Percentiles rank a stretch among this genome's conserved stretches.
phyloP scores from a whole-genome alignment of 1,139 yeast species.

The Saccharomyces hybrid region DNA sequence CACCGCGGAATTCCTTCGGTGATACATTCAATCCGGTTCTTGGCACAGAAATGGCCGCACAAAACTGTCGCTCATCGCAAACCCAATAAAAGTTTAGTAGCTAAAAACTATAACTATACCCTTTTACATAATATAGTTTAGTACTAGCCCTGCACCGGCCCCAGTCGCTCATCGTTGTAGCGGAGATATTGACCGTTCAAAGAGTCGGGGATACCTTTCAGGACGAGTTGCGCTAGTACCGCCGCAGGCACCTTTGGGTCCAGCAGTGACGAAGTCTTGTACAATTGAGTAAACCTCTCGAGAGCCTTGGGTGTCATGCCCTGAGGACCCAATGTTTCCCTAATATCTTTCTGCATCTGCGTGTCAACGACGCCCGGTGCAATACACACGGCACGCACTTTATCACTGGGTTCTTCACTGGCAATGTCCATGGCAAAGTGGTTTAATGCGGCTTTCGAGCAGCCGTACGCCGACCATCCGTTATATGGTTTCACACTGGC shows the following conservation, averaged over 20 bases:
- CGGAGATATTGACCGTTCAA: conserved; percentile 61
- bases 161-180: conserved; percentile 39
- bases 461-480: conserved; percentile 89
- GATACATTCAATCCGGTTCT: background rate
- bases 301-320: conserved; percentile 53
- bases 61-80: background rate
- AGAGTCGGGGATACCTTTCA: conserved; percentile 45
- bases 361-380: conserved; percentile 96
- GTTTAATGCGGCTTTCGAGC: conserved; percentile 84
- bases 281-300: conserved; percentile 53
- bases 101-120: background rate
- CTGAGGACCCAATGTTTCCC: conserved; percentile 44
- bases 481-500: conserved; percentile 40
- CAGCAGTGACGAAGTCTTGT: conserved; percentile 47
- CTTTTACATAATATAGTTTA: background rate
- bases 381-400: conserved; percentile 52
- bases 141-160: background rate
- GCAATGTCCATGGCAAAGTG: conserved; percentile 64
- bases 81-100: background rate
- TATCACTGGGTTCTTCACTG: conserved; percentile 43
- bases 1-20: conserved; percentile 7
- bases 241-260: conserved; percentile 65
- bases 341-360: conserved; percentile 69
- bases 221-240: conserved; percentile 58
- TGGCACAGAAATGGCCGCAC: background rate